Evolutionary conservation across 73 alveolate species (phyloP).

Genomic region (Uronychia binucleata): DNA sequence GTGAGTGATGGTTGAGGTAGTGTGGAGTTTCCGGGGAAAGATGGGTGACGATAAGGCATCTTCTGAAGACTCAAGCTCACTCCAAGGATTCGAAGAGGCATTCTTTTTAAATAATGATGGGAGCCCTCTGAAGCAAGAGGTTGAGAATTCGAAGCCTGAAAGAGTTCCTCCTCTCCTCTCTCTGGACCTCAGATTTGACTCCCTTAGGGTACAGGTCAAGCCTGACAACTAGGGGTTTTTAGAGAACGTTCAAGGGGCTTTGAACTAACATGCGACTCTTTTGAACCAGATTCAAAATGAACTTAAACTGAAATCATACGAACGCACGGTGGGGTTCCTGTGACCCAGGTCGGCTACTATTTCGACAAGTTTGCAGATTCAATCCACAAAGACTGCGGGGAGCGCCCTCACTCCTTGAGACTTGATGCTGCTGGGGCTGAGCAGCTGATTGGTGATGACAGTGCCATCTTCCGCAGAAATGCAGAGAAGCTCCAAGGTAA

Average conservation of each 20-base stretch:
- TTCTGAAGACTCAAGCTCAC: conserved; percentile 5
- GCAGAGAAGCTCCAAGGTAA: conserved; percentile 55
- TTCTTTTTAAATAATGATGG: conserved; percentile 10
- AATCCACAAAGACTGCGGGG: conserved; percentile 67
- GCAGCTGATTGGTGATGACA: conserved; percentile 3
- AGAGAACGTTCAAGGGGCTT: conserved; percentile 1
- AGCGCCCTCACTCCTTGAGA: conserved; percentile 57
- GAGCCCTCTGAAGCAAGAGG: conserved; percentile 1
- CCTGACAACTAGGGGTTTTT: not conserved
- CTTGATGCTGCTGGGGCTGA: conserved; percentile 14
- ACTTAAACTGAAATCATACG: not conserved
- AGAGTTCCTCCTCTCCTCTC: not conserved
- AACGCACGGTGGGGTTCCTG: not conserved
- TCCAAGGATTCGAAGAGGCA: conserved; percentile 6
- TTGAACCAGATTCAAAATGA: conserved; percentile 4
- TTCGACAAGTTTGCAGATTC: conserved; percentile 41
- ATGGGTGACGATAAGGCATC: too few species aligned
- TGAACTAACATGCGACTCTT: conserved; percentile 8
- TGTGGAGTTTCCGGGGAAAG: too few species aligned
- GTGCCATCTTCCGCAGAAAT: not conserved
- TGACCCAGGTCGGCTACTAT: conserved; percentile 1
- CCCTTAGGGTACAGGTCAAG: not conserved
- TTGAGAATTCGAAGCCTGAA: not conserved
- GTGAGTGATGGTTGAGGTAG: too few species aligned
- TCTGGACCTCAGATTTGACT: conserved; percentile 10